A percentile compares a stretch with the other conserved stretches of the same genome.
phyloP scores from a whole-genome alignment of 352 stramenopile genomes.

The Albugo laibachii region DNA sequence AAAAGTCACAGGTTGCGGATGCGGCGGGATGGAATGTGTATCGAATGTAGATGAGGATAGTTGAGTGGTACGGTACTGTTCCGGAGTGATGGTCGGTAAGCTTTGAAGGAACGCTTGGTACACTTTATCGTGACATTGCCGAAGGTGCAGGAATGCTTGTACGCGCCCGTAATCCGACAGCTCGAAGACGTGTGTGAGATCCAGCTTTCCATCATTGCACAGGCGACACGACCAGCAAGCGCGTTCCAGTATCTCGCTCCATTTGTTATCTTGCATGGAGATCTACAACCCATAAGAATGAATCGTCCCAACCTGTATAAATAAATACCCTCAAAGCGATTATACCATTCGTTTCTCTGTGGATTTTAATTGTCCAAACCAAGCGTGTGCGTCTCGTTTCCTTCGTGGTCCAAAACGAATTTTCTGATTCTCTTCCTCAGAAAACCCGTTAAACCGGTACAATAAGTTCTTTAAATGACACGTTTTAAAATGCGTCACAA shows the following conservation, averaged over 20 bases:
- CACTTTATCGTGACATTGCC: conserved; percentile 25
- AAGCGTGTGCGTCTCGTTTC: conserved; percentile 43
- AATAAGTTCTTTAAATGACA: conserved; percentile 61
- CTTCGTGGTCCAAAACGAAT: conserved; percentile 44
- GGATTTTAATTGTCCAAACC: conserved; percentile 67
- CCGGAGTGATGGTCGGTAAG: background rate
- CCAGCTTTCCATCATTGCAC: conserved; percentile 31
- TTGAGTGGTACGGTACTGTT: background rate
- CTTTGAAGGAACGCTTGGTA: conserved; percentile 28
- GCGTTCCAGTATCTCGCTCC: conserved; percentile 52
- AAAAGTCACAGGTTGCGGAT: too few species aligned
- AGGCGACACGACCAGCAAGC: conserved; percentile 55
- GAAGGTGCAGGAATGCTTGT: conserved; percentile 42
- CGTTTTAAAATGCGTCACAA: conserved; percentile 63
- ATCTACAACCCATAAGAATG: conserved; percentile 15
- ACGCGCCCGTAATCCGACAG: conserved; percentile 29
- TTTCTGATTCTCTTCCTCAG: conserved; percentile 54
- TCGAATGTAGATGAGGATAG: background rate
- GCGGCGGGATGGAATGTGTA: too few species aligned
- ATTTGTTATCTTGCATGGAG: conserved; percentile 73
- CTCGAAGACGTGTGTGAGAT: conserved; percentile 45
- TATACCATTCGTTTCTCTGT: conserved; percentile 66
- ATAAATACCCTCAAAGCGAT: background rate
- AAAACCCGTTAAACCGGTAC: conserved; percentile 54
- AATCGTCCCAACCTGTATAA: background rate